These are phyloP conservation scores for Thielaviopsis populi DNA, from an alignment of 2,329 filamentous ascomycete species.

Conservation along the genomic window DNA sequence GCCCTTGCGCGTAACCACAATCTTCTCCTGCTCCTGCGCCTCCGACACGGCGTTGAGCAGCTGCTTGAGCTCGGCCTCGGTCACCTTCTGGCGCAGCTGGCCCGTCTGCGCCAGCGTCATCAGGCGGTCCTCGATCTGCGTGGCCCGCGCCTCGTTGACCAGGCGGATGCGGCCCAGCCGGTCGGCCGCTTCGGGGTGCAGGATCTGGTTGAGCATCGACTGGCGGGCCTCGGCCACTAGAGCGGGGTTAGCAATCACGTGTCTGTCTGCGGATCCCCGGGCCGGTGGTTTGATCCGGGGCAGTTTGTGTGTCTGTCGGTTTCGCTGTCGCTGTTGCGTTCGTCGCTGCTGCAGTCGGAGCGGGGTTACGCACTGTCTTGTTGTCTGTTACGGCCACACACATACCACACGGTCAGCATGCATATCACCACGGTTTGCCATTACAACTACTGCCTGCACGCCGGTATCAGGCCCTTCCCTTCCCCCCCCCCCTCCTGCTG, in stretches of 20 bases:
- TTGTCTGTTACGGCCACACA: conserved; percentile 5
- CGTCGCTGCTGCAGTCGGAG: too few relatives aligned
- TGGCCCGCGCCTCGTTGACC: conserved; percentile 82
- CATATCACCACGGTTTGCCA: neutral
- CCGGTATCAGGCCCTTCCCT: neutral
- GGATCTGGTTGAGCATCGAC: conserved; percentile 76
- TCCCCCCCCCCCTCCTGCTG: too few relatives aligned
- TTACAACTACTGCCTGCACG: conserved; percentile 19
- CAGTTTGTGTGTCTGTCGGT: too few relatives aligned
- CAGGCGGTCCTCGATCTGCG: conserved; percentile 80
- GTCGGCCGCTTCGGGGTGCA: conserved; percentile 85
- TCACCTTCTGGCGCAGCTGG: conserved; percentile 75
- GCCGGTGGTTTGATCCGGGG: too few relatives aligned
- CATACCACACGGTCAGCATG: neutral
- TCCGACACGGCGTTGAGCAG: conserved; percentile 74
- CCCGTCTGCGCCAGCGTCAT: conserved; percentile 82
- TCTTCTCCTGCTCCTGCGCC: conserved; percentile 63
- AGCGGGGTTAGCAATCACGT: neutral
- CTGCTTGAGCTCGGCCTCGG: conserved; percentile 86
- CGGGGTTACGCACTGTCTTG: conserved; percentile 23
- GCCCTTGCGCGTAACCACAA: conserved; percentile 71
- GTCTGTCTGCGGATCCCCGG: too few relatives aligned
- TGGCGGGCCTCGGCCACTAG: conserved; percentile 50
- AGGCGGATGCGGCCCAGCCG: conserved; percentile 86
- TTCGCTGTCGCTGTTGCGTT: too few relatives aligned